A percentile compares a stretch with the other conserved stretches of the same genome.
phyloP scores from a whole-genome alignment of 2,329 filamentous ascomycete genomes.

The Passalora sequoiae region DNA sequence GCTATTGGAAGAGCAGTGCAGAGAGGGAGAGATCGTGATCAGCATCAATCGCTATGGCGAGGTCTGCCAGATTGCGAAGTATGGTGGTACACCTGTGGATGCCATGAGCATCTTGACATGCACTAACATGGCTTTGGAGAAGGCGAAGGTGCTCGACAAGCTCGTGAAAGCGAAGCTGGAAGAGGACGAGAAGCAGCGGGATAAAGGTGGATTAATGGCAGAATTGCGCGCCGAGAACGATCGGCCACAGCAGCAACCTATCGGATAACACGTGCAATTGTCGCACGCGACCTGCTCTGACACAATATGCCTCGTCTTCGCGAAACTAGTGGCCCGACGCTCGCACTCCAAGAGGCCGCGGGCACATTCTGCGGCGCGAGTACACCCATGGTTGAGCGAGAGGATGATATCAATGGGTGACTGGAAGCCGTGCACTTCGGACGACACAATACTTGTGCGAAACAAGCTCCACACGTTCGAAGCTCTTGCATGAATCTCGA shows the following conservation, averaged over 20 bases:
- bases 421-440: too few species aligned
- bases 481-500: too few species aligned
- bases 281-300: too few species aligned
- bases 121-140: constrained; percentile 66
- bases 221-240: constrained; percentile 83
- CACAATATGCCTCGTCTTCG: too few species aligned
- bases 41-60: constrained; percentile 87
- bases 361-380: too few species aligned
- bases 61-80: constrained; percentile 85
- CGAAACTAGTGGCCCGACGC: too few species aligned
- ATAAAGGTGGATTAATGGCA: constrained; percentile 72
- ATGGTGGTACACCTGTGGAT: constrained; percentile 77
- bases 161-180: constrained; percentile 68
- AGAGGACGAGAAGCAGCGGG: constrained; percentile 70
- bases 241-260: constrained; percentile 15
- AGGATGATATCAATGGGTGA: too few species aligned
- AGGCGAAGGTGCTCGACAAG: constrained; percentile 73
- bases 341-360: too few species aligned
- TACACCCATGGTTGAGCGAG: too few species aligned
- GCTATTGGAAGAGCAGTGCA: constrained; percentile 69
- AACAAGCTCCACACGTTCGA: too few species aligned
- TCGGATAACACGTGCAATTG: too few species aligned
- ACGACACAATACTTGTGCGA: too few species aligned
- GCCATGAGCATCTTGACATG: constrained; percentile 73
- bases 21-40: constrained; percentile 69